These are phyloP conservation scores for Dothideomycetes sp. DNA, from an alignment of 2,329 filamentous ascomycete genomes.

Conservation along the genomic window DNA sequence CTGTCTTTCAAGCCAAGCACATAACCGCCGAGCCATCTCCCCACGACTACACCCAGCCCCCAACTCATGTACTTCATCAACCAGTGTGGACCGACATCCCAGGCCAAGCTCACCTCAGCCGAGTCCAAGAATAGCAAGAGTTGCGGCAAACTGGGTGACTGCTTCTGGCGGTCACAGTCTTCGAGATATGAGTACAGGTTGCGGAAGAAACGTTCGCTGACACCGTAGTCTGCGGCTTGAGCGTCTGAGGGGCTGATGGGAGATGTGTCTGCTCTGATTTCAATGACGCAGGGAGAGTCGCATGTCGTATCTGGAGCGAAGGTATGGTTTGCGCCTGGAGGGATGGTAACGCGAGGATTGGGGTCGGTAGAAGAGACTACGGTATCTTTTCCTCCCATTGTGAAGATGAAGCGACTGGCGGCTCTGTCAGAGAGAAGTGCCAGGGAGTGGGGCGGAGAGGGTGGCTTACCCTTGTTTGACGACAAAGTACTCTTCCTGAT, in stretches of 20 bases:
- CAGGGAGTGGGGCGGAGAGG: background rate
- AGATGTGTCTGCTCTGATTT: slow-evolving; percentile 18
- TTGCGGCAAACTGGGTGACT: slow-evolving; percentile 20
- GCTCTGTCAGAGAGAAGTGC: background rate
- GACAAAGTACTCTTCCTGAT: slow-evolving; percentile 23
- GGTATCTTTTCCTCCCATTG: slow-evolving; percentile 20
- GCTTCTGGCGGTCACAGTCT: slow-evolving; percentile 21
- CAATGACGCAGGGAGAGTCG: slow-evolving; percentile 21
- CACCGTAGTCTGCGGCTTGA: slow-evolving; percentile 15
- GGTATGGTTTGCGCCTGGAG: slow-evolving; percentile 20
- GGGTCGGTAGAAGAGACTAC: slow-evolving; percentile 19
- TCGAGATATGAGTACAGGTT: slow-evolving; percentile 25
- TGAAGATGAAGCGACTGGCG: slow-evolving; percentile 22
- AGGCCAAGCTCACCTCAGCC: slow-evolving; percentile 22
- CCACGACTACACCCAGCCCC: slow-evolving; percentile 21
- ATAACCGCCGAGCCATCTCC: slow-evolving; percentile 17
- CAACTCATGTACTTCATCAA: slow-evolving; percentile 19
- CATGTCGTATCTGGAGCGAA: slow-evolving; percentile 22
- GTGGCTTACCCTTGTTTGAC: slow-evolving; percentile 20
- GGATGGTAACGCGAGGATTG: slow-evolving; percentile 19
- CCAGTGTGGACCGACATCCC: slow-evolving; percentile 20
- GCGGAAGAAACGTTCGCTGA: slow-evolving; percentile 22
- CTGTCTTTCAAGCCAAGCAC: slow-evolving; percentile 12
- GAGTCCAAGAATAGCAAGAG: slow-evolving; percentile 22
- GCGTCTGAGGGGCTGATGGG: slow-evolving; percentile 15